Conservation (phyloP, 2,329 filamentous ascomycete species). For the Exophiala spinifera region DNA sequence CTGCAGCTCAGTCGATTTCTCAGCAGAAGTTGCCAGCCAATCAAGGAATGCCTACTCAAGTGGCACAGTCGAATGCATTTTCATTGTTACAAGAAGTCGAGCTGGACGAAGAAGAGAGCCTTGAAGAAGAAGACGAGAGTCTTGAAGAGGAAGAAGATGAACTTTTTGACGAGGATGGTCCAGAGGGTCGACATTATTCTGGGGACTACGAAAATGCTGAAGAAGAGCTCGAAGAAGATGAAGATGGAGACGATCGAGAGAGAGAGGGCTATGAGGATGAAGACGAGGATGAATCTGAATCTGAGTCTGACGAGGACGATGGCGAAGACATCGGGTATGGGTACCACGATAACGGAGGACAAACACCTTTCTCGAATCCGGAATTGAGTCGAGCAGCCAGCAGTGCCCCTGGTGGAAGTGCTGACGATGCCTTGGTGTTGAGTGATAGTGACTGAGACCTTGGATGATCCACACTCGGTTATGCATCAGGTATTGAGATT, state of each 20-base stretch:
- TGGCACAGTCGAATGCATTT: constrained; percentile 3
- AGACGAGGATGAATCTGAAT: too few relatives aligned
- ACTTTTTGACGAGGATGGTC: constrained; percentile 13
- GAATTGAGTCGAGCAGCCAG: constrained; percentile 20
- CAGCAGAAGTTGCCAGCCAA: background rate
- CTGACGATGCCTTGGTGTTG: constrained; percentile 29
- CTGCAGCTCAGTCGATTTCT: background rate
- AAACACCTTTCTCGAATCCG: constrained; percentile 18
- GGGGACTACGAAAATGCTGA: constrained; percentile 5
- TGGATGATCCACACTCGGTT: too few relatives aligned
- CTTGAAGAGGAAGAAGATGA: constrained; percentile 16
- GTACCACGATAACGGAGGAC: constrained; percentile 5
- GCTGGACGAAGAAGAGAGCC: constrained; percentile 9
- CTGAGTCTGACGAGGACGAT: constrained; percentile 11
- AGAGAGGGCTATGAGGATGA: constrained; percentile 11
- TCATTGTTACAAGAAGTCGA: constrained; percentile 7
- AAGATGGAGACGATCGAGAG: constrained; percentile 9
- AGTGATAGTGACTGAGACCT: constrained; percentile 26
- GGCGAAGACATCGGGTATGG: constrained; percentile 8
- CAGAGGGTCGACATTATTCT: background rate
- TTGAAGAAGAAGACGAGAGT: constrained; percentile 4
- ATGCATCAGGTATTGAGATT: too few relatives aligned
- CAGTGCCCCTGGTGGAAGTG: constrained; percentile 22
- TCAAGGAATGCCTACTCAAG: background rate
- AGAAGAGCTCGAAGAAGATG: constrained; percentile 8